Evolutionary conservation across 306 rosid species (phyloP).

Genomic region (Cucumis melo): DNA sequence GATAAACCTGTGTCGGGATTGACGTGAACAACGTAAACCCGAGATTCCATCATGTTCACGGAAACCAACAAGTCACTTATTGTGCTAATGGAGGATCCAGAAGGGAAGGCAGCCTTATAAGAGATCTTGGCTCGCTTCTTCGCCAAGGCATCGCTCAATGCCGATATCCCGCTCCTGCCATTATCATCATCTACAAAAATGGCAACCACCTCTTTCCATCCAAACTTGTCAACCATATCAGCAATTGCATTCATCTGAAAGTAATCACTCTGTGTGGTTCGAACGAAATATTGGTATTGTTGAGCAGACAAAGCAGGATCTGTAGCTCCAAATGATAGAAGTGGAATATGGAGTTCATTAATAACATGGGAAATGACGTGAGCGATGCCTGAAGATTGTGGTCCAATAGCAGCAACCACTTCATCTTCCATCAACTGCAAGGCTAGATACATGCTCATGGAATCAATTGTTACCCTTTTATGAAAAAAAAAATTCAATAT

Average conservation of each 20-base stretch:
- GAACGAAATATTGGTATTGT: constrained; percentile 68
- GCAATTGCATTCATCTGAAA: constrained; percentile 79
- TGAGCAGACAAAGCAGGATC: constrained; percentile 69
- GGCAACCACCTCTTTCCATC: constrained; percentile 78
- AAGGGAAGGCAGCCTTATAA: constrained; percentile 61
- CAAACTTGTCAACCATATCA: constrained; percentile 40
- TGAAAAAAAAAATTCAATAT: not conserved
- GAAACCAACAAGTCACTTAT: constrained; percentile 36
- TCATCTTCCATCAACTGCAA: constrained; percentile 71
- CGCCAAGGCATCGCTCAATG: constrained; percentile 54
- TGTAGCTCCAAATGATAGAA: constrained; percentile 78
- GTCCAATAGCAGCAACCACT: constrained; percentile 71
- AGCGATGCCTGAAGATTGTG: constrained; percentile 88
- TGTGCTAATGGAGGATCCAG: constrained; percentile 20
- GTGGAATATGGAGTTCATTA: constrained; percentile 82
- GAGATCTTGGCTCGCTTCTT: constrained; percentile 61
- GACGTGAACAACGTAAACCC: constrained; percentile 78
- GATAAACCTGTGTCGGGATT: constrained; percentile 76
- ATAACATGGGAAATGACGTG: constrained; percentile 82
- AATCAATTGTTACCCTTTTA: constrained; percentile 2
- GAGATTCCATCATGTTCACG: constrained; percentile 82
- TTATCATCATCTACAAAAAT: constrained; percentile 76
- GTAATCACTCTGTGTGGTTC: constrained; percentile 68
- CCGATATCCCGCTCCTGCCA: constrained; percentile 68
- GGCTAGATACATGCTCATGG: constrained; percentile 39